A percentile compares a stretch with the other conserved stretches of the same genome.
Evolutionary conservation across 345 rosid genomes (phyloP).

Genomic region (Adansonia digitata): DNA sequence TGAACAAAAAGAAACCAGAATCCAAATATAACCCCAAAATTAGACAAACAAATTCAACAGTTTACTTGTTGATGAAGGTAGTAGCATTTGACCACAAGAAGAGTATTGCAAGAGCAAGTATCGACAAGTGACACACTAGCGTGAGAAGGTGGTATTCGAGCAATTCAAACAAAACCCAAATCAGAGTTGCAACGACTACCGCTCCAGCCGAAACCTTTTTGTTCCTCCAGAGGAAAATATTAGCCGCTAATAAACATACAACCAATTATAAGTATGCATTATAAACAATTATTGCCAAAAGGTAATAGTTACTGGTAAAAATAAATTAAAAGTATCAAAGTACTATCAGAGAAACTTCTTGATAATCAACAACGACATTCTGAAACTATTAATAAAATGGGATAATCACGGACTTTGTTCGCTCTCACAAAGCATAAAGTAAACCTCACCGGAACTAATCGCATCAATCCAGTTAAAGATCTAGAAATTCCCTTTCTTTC

Average conservation of each 20-base stretch:
- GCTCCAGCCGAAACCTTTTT: background rate
- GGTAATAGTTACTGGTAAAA: background rate
- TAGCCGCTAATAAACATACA: background rate
- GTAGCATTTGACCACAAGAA: conserved; percentile 1
- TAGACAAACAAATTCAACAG: background rate
- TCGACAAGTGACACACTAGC: background rate
- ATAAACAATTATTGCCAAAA: background rate
- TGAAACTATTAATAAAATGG: background rate
- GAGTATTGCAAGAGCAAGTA: background rate
- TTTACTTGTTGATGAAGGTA: background rate
- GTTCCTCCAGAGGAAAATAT: background rate
- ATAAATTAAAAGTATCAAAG: no score
- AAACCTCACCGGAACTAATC: background rate
- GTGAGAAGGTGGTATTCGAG: background rate
- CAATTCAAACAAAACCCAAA: conserved; percentile 1
- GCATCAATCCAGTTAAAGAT: background rate
- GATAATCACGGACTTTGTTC: background rate
- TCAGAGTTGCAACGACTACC: background rate
- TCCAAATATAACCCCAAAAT: background rate
- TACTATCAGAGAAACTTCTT: background rate
- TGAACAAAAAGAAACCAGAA: background rate
- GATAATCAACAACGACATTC: background rate
- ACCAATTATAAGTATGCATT: background rate
- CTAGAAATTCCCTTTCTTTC: background rate
- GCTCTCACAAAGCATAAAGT: background rate